Percentiles rank a stretch among this genome's conserved stretches.
phyloP scores from a whole-genome alignment of 2,329 filamentous ascomycete species.

The Microsporum audouinii region DNA sequence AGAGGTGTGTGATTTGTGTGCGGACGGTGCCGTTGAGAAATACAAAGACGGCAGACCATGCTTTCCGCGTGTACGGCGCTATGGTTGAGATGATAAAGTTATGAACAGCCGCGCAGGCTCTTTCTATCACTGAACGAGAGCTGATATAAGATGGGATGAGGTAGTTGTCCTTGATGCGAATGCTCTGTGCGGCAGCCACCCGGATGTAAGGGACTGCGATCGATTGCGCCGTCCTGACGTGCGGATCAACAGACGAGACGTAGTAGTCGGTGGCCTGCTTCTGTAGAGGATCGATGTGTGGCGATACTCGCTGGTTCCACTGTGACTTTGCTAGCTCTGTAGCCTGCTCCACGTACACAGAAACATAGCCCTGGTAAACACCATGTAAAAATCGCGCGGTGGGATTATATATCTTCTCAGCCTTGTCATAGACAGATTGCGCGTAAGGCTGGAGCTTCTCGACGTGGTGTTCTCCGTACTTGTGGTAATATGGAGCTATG shows the following conservation, averaged over 20 bases:
- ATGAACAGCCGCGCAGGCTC: slow-evolving; percentile 55
- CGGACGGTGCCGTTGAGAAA: slow-evolving; percentile 69
- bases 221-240: slow-evolving; percentile 53
- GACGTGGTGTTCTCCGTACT: slow-evolving; percentile 74
- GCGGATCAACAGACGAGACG: slow-evolving; percentile 57
- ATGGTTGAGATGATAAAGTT: slow-evolving; percentile 57
- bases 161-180: slow-evolving; percentile 59
- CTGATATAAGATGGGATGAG: slow-evolving; percentile 64
- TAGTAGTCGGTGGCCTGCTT: slow-evolving; percentile 43
- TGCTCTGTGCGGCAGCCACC: slow-evolving; percentile 49
- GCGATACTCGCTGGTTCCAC: slow-evolving; percentile 44
- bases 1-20: slow-evolving; percentile 69
- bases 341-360: slow-evolving; percentile 58
- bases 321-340: slow-evolving; percentile 53
- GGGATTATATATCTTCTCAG: slow-evolving; percentile 50
- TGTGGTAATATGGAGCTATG: slow-evolving; percentile 71
- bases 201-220: slow-evolving; percentile 61
- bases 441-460: slow-evolving; percentile 64
- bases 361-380: slow-evolving; percentile 57
- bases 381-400: slow-evolving; percentile 51
- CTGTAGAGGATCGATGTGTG: slow-evolving; percentile 58
- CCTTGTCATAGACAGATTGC: slow-evolving; percentile 41
- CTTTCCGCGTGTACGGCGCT: slow-evolving; percentile 60
- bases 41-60: slow-evolving; percentile 54
- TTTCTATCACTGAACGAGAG: slow-evolving; percentile 61